Base-by-base conservation (phyloP, 208 protist genomes). In the Crithidia thermophila region DNA sequence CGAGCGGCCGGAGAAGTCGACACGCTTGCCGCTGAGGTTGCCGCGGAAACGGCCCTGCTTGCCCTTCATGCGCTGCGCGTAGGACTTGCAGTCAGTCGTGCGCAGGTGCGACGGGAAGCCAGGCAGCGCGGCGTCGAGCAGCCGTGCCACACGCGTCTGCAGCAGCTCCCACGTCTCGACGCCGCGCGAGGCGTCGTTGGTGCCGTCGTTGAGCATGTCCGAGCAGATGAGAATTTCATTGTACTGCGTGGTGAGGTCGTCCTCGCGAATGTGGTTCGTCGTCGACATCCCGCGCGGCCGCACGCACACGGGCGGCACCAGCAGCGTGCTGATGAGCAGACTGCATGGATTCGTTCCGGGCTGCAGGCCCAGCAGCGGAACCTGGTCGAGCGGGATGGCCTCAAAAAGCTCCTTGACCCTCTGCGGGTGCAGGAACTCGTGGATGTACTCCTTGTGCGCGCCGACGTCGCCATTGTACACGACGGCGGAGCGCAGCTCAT, bases 21-120 rank as follows among this genome's bases (percentile, higher is more conserved):
- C 99, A 51, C 99, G 97, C 77, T 99, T 99, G 56, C 99, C 98
- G 42, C 88, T 99, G 9, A 99, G 85, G 79, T 99, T 99, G 13
- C 97, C 95, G 51, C 99, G 89, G 72, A 99, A 99, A 34, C 99
- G 91, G 27, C 99, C 99, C 37, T 98, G 82, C 81, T 99, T 99
- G 42, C 99, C 99, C 72, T 99, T 99, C 33, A 99, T 82, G 25
- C 99, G 84, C 82, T 99, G 98, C 42, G 90, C 94, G 64, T 99
- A 91, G 68, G 90, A 83, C 72, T 97, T 94, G 60, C 78, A 75
- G 36, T 95, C 87, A 45, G 55, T 72, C 46, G 76, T 78, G 72
- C 85, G 82, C 68, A 92, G 67, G 65, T 81, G 65, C 40, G 69
- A 62, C 27, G 88, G 83, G 77, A 92, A 97, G 55, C 90, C 88